A percentile compares a stretch with the other conserved stretches of the same genome.
Evolutionary conservation across 2,329 filamentous ascomycete genomes (phyloP).

Genomic region (Cordyceps cateniannulata): DNA sequence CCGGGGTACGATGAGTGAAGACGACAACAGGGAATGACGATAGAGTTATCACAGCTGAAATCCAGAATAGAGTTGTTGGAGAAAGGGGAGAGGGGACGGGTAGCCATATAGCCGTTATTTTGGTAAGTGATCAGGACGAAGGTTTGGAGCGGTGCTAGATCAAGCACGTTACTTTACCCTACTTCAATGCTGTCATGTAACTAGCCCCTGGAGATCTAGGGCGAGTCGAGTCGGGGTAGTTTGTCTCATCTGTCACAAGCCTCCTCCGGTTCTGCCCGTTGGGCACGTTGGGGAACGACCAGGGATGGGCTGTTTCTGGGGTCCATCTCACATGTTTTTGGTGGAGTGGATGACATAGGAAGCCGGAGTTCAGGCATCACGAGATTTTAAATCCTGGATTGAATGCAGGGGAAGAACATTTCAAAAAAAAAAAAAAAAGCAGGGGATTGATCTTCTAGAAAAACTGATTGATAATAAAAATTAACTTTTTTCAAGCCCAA

Average conservation of each 20-base stretch:
- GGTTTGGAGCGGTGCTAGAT: too few species aligned
- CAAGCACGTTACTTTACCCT: too few species aligned
- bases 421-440: neutral
- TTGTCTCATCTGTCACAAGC: neutral
- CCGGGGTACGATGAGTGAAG: too few species aligned
- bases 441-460: neutral
- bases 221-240: neutral
- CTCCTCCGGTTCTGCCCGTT: slow-evolving; percentile 9
- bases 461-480: neutral
- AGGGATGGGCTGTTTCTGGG: neutral
- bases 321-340: slow-evolving; percentile 1
- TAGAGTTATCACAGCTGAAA: neutral
- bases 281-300: neutral
- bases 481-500: neutral
- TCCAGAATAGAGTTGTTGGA: too few species aligned
- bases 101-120: too few species aligned
- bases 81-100: neutral
- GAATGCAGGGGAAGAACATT: neutral
- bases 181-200: too few species aligned
- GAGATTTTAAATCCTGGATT: neutral
- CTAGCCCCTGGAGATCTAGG: neutral
- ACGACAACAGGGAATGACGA: neutral
- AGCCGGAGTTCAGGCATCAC: neutral
- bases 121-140: too few species aligned
- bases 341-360: neutral